A percentile compares a stretch with the other conserved stretches of the same genome.
Evolutionary conservation across 495 filamentous ascomycete genomes (phyloP).

Genomic region (Aspergillus egyptiacus): DNA sequence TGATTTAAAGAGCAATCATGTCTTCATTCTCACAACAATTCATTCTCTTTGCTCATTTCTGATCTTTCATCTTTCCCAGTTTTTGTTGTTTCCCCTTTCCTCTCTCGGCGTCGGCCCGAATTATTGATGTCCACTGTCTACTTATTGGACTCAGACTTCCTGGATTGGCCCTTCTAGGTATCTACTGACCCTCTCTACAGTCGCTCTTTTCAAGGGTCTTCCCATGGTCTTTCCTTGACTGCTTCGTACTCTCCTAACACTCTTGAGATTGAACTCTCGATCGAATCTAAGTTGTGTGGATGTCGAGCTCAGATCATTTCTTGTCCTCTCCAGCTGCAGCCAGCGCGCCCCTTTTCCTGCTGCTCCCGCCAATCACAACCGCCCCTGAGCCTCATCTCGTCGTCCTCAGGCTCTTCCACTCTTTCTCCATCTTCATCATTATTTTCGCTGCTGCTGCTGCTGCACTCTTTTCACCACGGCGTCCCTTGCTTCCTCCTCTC

Average conservation of each 20-base stretch:
- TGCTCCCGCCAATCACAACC: constrained; percentile 21
- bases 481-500: constrained; percentile 9
- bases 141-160: too few relatives aligned
- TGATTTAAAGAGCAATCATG: background rate
- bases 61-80: background rate
- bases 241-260: background rate
- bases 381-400: constrained; percentile 10
- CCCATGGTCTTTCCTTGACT: background rate
- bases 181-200: too few relatives aligned
- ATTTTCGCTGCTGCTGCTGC: background rate
- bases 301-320: constrained; percentile 21
- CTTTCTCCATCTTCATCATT: constrained; percentile 17
- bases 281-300: constrained; percentile 13
- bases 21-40: background rate
- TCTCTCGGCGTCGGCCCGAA: too few relatives aligned
- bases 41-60: background rate
- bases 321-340: constrained; percentile 20
- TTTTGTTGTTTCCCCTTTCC: too few relatives aligned
- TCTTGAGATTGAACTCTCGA: too few relatives aligned
- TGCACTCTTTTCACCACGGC: constrained; percentile 13
- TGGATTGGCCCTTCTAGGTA: too few relatives aligned
- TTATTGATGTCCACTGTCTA: too few relatives aligned
- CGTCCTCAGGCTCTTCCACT: constrained; percentile 11
- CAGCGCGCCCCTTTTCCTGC: constrained; percentile 21
- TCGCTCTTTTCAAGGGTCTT: too few relatives aligned